phyloP scores from a whole-genome alignment of 768 basidiomycete genomes.

The Clathrus columnatus region DNA sequence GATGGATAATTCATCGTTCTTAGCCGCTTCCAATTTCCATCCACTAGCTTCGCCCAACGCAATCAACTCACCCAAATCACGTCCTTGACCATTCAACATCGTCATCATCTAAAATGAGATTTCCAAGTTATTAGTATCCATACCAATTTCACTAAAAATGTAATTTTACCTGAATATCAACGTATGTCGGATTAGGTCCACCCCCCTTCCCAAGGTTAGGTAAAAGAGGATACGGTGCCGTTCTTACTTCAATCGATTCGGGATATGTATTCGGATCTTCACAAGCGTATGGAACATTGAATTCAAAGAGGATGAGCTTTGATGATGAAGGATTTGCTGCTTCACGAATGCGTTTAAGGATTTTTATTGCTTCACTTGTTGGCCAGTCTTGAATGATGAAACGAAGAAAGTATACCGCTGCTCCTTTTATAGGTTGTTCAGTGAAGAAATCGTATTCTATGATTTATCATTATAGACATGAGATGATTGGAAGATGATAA shows the following conservation, averaged over 20 bases:
- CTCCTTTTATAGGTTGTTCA: background rate
- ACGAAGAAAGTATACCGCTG: background rate
- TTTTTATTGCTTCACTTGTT: background rate
- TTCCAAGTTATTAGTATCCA: conserved; percentile 16
- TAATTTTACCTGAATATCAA: background rate
- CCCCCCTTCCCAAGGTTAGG: conserved; percentile 19
- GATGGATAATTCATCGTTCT: too few relatives aligned
- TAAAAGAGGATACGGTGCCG: conserved; percentile 14
- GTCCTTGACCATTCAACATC: conserved; percentile 32
- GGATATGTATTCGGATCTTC: background rate
- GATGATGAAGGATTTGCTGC: background rate
- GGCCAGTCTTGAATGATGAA: background rate
- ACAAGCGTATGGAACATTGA: background rate
- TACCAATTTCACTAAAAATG: background rate
- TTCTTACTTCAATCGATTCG: background rate
- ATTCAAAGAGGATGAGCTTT: background rate
- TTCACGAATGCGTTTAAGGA: background rate
- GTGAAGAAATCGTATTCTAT: conserved; percentile 1
- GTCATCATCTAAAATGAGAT: conserved; percentile 28
- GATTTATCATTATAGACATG: background rate
- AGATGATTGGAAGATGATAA: background rate
- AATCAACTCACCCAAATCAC: conserved; percentile 32
- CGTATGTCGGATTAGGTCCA: background rate
- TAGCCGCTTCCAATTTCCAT: conserved; percentile 9
- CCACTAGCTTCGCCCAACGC: conserved; percentile 19